Conservation (phyloP, 177 flowering plant genomes). For the Tripterygium wilfordii region DNA sequence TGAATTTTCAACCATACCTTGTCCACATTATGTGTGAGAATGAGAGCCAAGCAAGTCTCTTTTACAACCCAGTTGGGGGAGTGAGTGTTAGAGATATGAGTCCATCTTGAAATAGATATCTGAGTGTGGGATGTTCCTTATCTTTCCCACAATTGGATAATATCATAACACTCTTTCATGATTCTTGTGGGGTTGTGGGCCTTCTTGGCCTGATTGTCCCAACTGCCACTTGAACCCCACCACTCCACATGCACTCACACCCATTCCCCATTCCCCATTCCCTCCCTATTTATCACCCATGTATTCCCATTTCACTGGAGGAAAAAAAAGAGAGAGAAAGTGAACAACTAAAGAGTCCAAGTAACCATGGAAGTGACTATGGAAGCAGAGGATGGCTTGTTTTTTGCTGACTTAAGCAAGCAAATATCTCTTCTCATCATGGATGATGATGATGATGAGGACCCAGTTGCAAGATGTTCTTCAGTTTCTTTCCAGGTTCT, state of each 20-base stretch:
- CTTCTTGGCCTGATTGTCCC: constrained; percentile 54
- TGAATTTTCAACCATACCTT: no score
- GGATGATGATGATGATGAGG: constrained; percentile 82
- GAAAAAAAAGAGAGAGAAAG: constrained; percentile 1
- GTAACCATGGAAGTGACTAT: constrained; percentile 21
- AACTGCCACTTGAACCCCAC: constrained; percentile 44
- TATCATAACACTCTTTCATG: constrained; percentile 31
- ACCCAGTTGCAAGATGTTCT: constrained; percentile 29
- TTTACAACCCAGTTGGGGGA: no score
- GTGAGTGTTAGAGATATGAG: no score
- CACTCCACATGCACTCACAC: constrained; percentile 26
- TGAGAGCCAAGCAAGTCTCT: no score
- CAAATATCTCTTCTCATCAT: constrained; percentile 74
- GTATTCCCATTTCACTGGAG: constrained; percentile 4
- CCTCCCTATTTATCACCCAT: constrained; percentile 17
- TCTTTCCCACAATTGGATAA: constrained; percentile 36
- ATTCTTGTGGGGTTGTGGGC: constrained; percentile 35
- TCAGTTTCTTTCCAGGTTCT: constrained; percentile 61
- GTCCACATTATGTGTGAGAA: no score
- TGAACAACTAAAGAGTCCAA: not conserved
- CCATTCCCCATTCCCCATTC: not conserved
- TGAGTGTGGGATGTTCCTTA: constrained; percentile 21
- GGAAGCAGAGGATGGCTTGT: constrained; percentile 58
- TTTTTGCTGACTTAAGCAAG: constrained; percentile 61
- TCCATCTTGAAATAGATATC: constrained; percentile 50